These are phyloP conservation scores for Colletotrichum endophyticum DNA, from an alignment of 2,329 filamentous ascomycete genomes.

Conservation along the genomic window DNA sequence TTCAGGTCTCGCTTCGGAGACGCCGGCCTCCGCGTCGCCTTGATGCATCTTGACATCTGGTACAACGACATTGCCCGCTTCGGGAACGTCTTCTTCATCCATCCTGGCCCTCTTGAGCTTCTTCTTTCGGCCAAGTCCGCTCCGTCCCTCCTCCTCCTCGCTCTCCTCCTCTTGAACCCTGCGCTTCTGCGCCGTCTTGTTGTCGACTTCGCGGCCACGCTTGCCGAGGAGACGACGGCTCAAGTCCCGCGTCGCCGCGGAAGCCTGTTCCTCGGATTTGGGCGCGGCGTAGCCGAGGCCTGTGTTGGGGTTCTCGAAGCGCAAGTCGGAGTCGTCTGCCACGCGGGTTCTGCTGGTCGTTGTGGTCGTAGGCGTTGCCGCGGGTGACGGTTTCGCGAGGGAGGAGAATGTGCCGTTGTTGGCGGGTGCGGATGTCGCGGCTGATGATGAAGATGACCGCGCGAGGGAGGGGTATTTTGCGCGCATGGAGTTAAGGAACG, in stretches of 20 bases:
- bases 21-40: not conserved
- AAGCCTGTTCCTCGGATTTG: slow-evolving; percentile 27
- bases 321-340: slow-evolving; percentile 19
- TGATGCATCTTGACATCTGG: not conserved
- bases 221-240: slow-evolving; percentile 33
- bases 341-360: not conserved
- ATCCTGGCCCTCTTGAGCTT: slow-evolving; percentile 23
- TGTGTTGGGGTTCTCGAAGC: slow-evolving; percentile 34
- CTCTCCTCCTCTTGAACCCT: slow-evolving; percentile 27
- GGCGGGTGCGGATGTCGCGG: not conserved
- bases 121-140: slow-evolving; percentile 43
- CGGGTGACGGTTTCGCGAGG: slow-evolving; percentile 1
- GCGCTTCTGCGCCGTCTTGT: slow-evolving; percentile 12
- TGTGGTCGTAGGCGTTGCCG: not conserved
- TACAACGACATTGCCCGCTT: not conserved
- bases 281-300: slow-evolving; percentile 44
- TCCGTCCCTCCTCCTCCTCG: slow-evolving; percentile 38
- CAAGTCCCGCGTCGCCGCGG: slow-evolving; percentile 31
- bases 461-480: slow-evolving; percentile 14
- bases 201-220: not conserved
- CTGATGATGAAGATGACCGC: not conserved
- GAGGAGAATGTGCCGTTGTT: slow-evolving; percentile 20
- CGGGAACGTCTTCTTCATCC: slow-evolving; percentile 16
- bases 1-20: not conserved
- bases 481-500: slow-evolving; percentile 33